Base-by-base conservation (phyloP, 495 filamentous ascomycete species). In the Hypoxylon fuscum region DNA sequence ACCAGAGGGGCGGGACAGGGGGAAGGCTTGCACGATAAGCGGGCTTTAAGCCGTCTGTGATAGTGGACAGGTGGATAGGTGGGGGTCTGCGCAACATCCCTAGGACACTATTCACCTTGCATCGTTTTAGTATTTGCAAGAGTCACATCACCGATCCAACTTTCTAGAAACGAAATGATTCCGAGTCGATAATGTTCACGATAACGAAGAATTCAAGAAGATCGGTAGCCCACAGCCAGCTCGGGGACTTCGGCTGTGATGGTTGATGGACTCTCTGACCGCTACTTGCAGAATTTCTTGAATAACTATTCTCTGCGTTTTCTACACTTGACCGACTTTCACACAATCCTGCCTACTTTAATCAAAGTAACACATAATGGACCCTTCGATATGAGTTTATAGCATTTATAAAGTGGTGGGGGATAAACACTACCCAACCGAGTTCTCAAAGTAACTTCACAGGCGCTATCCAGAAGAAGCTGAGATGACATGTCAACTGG, bases 1-100 rank as follows among this genome's bases (percentile, higher is more conserved):
- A 56, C 62, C 56, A 41, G 45, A 66, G 51, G 55, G 62, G 62
- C 62, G 62, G 62, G 62, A 66, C 62, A 66, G 35, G 62, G 62
- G 47, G 46, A 0, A 18, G 29, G 27, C 55, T 23, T 55, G 55
- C 51, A 59, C 14, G 37, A 55, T 58, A 56, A 56, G 18, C 25
- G 59, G 53, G 32, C 3, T 27, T 14, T 38, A 15, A 17, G 18
- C 35, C 37, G 12, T 38, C 18, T 23, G 25, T 21, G 40, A 47
- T 43, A 48, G 17, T 35, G 23, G 41, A 21, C 22, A 29, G 38
- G 59, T 57, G 59, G 59, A 14, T 35, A 27, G 32, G 35, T 38
- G 35, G 59, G 60, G 60, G 45, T 54, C 54, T 59, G 61, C 61
- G 54, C 35, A 64, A 64, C 61, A 64, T 64, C 18, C 38, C 23